Evolutionary conservation across 306 rosid species (phyloP).

Genomic region (Gynostemma pentaphyllum): DNA sequence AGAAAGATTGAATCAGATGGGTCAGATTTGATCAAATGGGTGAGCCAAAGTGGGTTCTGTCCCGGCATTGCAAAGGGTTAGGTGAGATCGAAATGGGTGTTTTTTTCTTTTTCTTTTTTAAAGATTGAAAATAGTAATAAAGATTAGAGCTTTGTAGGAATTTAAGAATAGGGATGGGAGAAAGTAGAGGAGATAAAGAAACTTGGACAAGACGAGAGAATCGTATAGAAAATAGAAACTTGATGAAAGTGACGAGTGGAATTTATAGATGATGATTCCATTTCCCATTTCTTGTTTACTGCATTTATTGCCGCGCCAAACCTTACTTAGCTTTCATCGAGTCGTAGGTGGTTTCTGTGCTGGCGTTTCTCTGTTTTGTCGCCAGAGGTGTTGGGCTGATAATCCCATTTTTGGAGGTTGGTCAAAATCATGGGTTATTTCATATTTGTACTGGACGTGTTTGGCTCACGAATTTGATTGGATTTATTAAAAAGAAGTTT

Average conservation of each 20-base stretch:
- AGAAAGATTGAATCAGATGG: constrained; percentile 30
- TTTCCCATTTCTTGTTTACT: constrained; percentile 14
- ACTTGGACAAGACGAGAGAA: constrained; percentile 24
- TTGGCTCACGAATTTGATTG: no score
- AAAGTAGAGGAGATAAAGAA: not conserved
- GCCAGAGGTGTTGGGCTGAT: no score
- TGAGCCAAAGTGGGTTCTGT: not conserved
- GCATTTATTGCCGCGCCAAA: constrained; percentile 30
- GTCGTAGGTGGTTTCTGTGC: constrained; percentile 1
- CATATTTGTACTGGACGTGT: no score
- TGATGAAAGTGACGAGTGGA: constrained; percentile 12
- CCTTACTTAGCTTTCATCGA: constrained; percentile 4
- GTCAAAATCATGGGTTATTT: no score
- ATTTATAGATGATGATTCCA: not conserved
- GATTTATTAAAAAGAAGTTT: no score
- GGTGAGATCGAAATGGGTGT: not conserved
- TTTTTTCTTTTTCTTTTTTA: no score
- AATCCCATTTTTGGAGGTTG: no score
- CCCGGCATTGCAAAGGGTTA: constrained; percentile 22
- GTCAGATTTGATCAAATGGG: constrained; percentile 24
- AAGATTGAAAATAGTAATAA: constrained; percentile 8
- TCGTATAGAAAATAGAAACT: constrained; percentile 10
- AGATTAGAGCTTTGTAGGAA: not conserved
- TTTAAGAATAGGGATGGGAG: not conserved
- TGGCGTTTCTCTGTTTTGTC: not conserved